These are phyloP conservation scores for Aschersonia sp. DNA, from an alignment of 2,329 filamentous ascomycete species.

Conservation along the genomic window DNA sequence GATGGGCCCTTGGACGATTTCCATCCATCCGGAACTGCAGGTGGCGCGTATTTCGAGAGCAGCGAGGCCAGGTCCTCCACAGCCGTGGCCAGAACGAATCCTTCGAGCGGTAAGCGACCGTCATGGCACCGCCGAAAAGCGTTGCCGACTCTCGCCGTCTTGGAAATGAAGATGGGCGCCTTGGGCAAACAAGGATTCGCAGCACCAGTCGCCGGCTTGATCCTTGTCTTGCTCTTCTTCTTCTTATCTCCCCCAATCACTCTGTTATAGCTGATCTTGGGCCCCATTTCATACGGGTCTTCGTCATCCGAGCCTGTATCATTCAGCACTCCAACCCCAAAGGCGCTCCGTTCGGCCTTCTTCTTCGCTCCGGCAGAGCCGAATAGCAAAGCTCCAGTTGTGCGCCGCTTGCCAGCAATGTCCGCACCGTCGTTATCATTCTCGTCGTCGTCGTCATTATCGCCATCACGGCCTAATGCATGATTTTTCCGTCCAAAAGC, in stretches of 20 bases:
- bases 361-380: slow-evolving; percentile 1
- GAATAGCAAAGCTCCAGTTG: not conserved
- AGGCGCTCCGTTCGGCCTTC: slow-evolving; percentile 40
- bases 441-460: slow-evolving; percentile 27
- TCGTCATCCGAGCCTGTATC: slow-evolving; percentile 93
- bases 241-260: slow-evolving; percentile 59
- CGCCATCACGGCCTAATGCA: slow-evolving; percentile 13
- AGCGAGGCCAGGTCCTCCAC: slow-evolving; percentile 20
- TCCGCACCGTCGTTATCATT: slow-evolving; percentile 15
- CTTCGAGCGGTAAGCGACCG: slow-evolving; percentile 63
- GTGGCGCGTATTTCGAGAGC: slow-evolving; percentile 40
- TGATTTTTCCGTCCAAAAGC: slow-evolving; percentile 13
- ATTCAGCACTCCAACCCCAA: slow-evolving; percentile 81
- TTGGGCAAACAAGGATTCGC: slow-evolving; percentile 50
- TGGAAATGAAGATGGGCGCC: slow-evolving; percentile 65
- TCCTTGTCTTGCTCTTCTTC: slow-evolving; percentile 35
- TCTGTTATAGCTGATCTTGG: slow-evolving; percentile 76
- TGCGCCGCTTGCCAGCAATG: not conserved
- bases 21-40: slow-evolving; percentile 61
- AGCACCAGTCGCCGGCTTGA: slow-evolving; percentile 34
- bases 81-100: slow-evolving; percentile 58
- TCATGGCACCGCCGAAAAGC: slow-evolving; percentile 58
- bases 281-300: slow-evolving; percentile 84
- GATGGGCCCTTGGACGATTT: slow-evolving; percentile 37
- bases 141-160: slow-evolving; percentile 20